Conservation (phyloP, 441 rosid genomes). For the Macaranga tanarius region DNA sequence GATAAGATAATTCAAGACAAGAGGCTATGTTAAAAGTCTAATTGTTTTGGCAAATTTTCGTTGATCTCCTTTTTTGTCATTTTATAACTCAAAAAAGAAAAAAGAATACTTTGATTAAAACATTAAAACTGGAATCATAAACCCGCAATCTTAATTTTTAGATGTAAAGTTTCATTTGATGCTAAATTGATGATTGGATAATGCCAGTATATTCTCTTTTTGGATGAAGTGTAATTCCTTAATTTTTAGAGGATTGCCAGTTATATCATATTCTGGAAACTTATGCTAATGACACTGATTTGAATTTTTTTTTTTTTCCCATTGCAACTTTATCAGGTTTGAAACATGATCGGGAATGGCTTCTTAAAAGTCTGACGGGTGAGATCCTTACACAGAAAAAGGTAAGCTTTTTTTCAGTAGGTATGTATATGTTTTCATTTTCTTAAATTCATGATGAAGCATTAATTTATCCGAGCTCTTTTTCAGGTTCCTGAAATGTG, state of each 20-base stretch:
- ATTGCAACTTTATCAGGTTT: conserved; percentile 52
- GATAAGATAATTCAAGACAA: neutral
- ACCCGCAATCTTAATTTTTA: neutral
- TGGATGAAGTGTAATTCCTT: neutral
- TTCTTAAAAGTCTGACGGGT: conserved; percentile 67
- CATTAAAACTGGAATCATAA: neutral
- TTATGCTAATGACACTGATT: neutral
- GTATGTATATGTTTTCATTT: neutral
- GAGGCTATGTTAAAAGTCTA: neutral
- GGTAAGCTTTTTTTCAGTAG: conserved; percentile 39
- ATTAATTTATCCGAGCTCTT: conserved; percentile 14
- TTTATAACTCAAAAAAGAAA: neutral
- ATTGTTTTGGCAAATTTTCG: neutral
- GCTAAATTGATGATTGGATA: neutral
- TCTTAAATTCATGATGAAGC: neutral
- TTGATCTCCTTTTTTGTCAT: neutral
- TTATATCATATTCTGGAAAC: neutral
- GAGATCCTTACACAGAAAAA: conserved; percentile 86
- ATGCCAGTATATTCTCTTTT: neutral
- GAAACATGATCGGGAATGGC: conserved; percentile 89
- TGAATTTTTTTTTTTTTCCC: conserved; percentile 7
- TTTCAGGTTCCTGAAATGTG: conserved; percentile 87
- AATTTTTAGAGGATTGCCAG: neutral
- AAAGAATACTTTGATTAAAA: neutral
- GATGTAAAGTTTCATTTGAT: neutral